Percentiles rank a stretch among this genome's conserved stretches.
These are phyloP conservation scores for Colletotrichum shisoi DNA, from an alignment of 2,329 filamentous ascomycete species.

Conservation along the genomic window DNA sequence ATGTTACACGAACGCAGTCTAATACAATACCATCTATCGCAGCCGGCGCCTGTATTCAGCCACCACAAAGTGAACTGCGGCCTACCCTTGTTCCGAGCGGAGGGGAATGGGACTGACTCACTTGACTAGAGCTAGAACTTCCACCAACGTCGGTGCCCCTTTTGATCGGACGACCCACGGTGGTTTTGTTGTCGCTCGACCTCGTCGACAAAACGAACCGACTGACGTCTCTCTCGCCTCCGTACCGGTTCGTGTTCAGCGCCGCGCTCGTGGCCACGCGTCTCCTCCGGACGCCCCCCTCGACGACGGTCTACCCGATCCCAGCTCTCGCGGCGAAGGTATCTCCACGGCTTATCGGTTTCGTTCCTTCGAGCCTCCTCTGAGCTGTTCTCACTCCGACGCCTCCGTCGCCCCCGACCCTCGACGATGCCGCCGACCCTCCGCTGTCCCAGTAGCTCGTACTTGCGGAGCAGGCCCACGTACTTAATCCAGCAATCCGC, in stretches of 20 bases:
- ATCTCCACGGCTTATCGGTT: background rate
- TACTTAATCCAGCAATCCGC: conserved; percentile 32
- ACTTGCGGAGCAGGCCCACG: conserved; percentile 28
- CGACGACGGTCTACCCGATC: background rate
- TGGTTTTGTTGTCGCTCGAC: background rate
- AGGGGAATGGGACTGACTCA: no score
- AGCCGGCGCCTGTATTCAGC: background rate
- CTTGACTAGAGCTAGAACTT: background rate
- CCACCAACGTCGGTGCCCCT: conserved; percentile 21
- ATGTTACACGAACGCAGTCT: background rate
- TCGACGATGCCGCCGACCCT: conserved; percentile 25
- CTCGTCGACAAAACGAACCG: background rate
- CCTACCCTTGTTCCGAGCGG: background rate
- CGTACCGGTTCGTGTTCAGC: background rate
- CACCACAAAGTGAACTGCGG: background rate
- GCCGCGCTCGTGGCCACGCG: background rate
- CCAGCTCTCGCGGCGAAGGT: conserved; percentile 16
- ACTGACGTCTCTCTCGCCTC: background rate
- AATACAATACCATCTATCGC: background rate
- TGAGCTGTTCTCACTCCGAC: background rate
- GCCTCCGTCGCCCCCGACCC: conserved; percentile 4
- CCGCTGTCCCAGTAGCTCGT: conserved; percentile 26
- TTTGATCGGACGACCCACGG: background rate
- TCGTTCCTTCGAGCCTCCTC: background rate
- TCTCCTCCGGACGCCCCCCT: background rate